These are phyloP conservation scores for Leccinum arenicola DNA, from an alignment of 768 basidiomycete species.

Conservation along the genomic window DNA sequence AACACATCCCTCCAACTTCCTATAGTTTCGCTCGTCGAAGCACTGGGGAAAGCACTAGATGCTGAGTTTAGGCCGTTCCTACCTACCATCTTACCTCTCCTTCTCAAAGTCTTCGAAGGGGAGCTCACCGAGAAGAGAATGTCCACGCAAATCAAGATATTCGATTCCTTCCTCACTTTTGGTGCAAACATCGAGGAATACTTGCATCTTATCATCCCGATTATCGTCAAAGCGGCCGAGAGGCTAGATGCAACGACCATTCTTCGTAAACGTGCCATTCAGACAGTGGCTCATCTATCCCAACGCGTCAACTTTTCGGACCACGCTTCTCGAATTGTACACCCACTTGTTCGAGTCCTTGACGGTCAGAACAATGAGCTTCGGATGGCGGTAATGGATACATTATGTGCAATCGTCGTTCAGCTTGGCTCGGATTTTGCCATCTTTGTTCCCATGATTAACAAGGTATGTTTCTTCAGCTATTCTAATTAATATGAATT, in stretches of 20 bases:
- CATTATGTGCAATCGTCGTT: constrained; percentile 85
- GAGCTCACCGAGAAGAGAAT: constrained; percentile 78
- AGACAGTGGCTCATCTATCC: constrained; percentile 87
- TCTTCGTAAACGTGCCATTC: constrained; percentile 85
- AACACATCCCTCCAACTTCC: constrained; percentile 80
- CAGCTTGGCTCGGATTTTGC: constrained; percentile 97
- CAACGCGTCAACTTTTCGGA: constrained; percentile 96
- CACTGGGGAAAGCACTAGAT: constrained; percentile 89
- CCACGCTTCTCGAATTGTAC: constrained; percentile 95
- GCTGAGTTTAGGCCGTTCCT: constrained; percentile 97
- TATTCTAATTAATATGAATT: background rate
- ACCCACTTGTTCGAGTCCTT: constrained; percentile 88
- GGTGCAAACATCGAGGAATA: constrained; percentile 98
- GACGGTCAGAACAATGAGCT: constrained; percentile 74
- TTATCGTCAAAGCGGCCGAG: constrained; percentile 91
- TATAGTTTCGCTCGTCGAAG: constrained; percentile 89
- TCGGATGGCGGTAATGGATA: constrained; percentile 85
- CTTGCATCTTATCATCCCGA: constrained; percentile 92
- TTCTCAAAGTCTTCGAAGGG: constrained; percentile 90
- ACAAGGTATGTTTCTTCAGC: constrained; percentile 58
- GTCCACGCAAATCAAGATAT: constrained; percentile 82
- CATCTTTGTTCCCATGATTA: constrained; percentile 95
- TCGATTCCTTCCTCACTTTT: constrained; percentile 93
- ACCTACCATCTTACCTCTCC: constrained; percentile 82
- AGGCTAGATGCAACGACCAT: constrained; percentile 67